These are phyloP conservation scores for Ascochyta lentis DNA, from an alignment of 2,329 filamentous ascomycete genomes.

Conservation along the genomic window DNA sequence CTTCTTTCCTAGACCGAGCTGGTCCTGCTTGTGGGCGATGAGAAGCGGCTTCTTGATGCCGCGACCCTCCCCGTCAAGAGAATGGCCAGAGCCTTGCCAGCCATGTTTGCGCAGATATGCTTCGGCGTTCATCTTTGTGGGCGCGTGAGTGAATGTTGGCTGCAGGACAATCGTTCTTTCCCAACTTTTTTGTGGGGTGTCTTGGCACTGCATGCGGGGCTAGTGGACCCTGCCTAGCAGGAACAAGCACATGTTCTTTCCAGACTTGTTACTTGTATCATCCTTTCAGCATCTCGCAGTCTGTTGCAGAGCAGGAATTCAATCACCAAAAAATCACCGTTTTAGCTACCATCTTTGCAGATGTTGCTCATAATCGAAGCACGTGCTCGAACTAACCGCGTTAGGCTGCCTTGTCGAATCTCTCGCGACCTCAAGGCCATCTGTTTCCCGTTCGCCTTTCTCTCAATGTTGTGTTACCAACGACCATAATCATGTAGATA, in stretches of 20 bases:
- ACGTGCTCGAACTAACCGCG: background rate
- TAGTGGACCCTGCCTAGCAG: background rate
- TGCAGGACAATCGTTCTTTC: background rate
- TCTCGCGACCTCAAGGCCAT: too few relatives aligned
- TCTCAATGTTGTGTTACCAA: too few relatives aligned
- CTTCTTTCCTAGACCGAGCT: constrained; percentile 80
- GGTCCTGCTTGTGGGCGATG: constrained; percentile 81
- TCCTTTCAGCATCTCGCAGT: too few relatives aligned
- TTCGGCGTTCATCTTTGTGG: constrained; percentile 75
- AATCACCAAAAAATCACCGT: fast-evolving
- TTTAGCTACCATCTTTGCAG: too few relatives aligned
- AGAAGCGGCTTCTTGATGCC: constrained; percentile 85
- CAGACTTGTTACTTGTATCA: too few relatives aligned
- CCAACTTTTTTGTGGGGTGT: constrained; percentile 18
- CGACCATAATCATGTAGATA: background rate
- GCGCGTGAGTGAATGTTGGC: background rate
- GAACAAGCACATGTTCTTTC: too few relatives aligned
- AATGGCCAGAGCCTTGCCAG: constrained; percentile 88
- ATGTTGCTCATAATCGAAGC: background rate
- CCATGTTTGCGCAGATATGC: constrained; percentile 84
- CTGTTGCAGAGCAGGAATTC: too few relatives aligned
- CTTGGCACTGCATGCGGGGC: constrained; percentile 4
- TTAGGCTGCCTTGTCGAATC: background rate
- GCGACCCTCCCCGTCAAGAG: constrained; percentile 76
- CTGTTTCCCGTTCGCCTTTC: too few relatives aligned